phyloP scores from a whole-genome alignment of 805 yeast species.

The Blastobotrys mokoenaii region DNA sequence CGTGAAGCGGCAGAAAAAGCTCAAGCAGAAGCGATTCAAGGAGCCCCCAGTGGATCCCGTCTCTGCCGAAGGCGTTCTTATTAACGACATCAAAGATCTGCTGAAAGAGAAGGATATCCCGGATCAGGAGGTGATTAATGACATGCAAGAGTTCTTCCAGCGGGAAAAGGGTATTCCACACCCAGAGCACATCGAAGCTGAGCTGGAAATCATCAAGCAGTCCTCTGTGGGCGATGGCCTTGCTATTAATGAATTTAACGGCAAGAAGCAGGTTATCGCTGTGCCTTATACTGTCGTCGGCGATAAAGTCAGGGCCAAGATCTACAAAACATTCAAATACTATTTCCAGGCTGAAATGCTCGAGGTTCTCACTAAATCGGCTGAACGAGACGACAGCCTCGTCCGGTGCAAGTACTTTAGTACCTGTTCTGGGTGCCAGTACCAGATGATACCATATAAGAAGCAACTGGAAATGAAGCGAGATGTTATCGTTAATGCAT shows the following conservation, averaged over 20 bases:
- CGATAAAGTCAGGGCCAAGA: conserved; percentile 59
- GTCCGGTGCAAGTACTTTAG: conserved; percentile 81
- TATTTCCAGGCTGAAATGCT: conserved; percentile 71
- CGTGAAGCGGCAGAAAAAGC: conserved; percentile 2
- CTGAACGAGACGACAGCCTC: conserved; percentile 46
- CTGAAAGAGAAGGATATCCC: conserved; percentile 36
- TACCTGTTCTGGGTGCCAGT: conserved; percentile 91
- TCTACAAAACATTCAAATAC: conserved; percentile 69
- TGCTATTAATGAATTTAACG: conserved; percentile 54
- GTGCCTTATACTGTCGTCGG: conserved; percentile 89
- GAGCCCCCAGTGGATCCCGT: conserved; percentile 63
- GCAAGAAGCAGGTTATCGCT: conserved; percentile 44
- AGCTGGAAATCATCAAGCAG: conserved; percentile 49
- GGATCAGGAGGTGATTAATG: conserved; percentile 42
- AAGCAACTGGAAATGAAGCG: conserved; percentile 67
- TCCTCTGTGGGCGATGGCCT: conserved; percentile 86
- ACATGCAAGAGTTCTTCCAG: conserved; percentile 55
- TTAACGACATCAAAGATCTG: conserved; percentile 60
- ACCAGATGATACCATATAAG: conserved; percentile 66
- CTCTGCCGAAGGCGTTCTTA: conserved; percentile 71
- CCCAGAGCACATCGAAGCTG: conserved; percentile 43
- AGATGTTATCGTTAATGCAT: conserved; percentile 74
- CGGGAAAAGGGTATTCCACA: conserved; percentile 30
- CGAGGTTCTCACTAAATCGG: conserved; percentile 37
- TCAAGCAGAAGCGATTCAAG: conserved; percentile 39